phyloP scores from a whole-genome alignment of 176 grass and related monocot species.

The Miscanthus lutarioriparius region DNA sequence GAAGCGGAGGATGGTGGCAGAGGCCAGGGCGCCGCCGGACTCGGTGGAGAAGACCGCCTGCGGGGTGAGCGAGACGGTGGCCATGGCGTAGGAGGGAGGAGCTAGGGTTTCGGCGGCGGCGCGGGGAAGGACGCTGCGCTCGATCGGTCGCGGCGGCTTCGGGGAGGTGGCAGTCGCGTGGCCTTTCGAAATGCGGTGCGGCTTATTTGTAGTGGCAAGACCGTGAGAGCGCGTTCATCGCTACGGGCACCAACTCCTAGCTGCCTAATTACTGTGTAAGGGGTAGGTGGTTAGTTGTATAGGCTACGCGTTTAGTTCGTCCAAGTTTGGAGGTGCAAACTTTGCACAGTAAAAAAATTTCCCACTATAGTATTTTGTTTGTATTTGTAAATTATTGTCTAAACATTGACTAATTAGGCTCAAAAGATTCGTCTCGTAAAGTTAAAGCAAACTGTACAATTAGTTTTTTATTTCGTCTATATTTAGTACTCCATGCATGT shows the following conservation, averaged over 20 bases:
- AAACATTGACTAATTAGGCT: too few species aligned
- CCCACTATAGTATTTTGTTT: too few species aligned
- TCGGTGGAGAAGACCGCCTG: slow-evolving; percentile 46
- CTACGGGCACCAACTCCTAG: slow-evolving; percentile 2
- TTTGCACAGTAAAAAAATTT: too few species aligned
- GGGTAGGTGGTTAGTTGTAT: too few species aligned
- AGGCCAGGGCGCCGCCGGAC: slow-evolving; percentile 36
- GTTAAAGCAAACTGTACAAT: too few species aligned
- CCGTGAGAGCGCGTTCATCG: background rate
- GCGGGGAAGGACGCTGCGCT: background rate
- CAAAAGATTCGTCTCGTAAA: too few species aligned
- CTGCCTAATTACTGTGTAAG: too few species aligned
- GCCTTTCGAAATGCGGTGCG: slow-evolving; percentile 44
- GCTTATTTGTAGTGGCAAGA: slow-evolving; percentile 41
- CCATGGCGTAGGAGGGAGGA: slow-evolving; percentile 27
- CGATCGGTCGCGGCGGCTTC: slow-evolving; percentile 36
- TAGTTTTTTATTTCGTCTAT: too few species aligned
- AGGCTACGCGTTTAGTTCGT: too few species aligned
- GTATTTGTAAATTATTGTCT: too few species aligned
- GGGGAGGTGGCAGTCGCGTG: slow-evolving; percentile 37
- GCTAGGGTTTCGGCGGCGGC: slow-evolving; percentile 53
- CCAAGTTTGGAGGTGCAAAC: too few species aligned
- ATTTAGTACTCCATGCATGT: too few species aligned
- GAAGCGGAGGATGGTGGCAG: slow-evolving; percentile 69
- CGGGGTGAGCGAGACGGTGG: slow-evolving; percentile 53